Base-by-base conservation (phyloP, 139 green algal species). In the Micromonas commoda region DNA sequence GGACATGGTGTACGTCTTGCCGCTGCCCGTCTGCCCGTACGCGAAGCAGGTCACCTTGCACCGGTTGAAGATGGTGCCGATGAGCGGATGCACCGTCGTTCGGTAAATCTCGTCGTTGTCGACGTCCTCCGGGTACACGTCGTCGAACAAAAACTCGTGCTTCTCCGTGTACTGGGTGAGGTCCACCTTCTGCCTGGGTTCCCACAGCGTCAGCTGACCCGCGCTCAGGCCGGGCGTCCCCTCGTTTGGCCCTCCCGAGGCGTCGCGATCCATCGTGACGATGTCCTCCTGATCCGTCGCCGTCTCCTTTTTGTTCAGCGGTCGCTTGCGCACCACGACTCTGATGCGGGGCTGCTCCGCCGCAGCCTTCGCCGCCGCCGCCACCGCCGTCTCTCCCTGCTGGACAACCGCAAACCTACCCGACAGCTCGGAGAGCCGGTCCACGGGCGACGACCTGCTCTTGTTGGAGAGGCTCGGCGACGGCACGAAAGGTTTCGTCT, bases 1-100 rank as follows among this genome's bases (percentile, higher is more conserved):
- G 54, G 86, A 80, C 93, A 97, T 97, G 3, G 95, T 99, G 88
- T 93, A 93, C 2, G 95, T 99, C 85, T 99, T 99, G 33, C 94
- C 94, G 54, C 83, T 93, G 3, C 85, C 85, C 29, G 85, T 89
- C 69, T 89, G 85, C 20, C 95, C 95, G 82, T 98, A 99, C 0
- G 95, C 95, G 86, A 99, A 99, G 87, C 91, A 97, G 0, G 93
- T 97, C 24, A 90, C 95, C 79, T 93, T 93, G 57, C 89, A 90
- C 31, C 73, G 80, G 68, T 39, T 78, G 77, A 98, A 97, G 28
- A 98, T 88, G 32, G 90, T 96, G 34, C 86, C 82, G 35, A 99
- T 89, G n/a, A 99, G 86, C 1, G 95, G 95, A 73, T 92, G 84
- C 4, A 99, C 90, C 0, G 92, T 94, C 31, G 77, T 79, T 1